Evolutionary conservation across 768 basidiomycete genomes (phyloP).

Genomic region (Mycena crocata): DNA sequence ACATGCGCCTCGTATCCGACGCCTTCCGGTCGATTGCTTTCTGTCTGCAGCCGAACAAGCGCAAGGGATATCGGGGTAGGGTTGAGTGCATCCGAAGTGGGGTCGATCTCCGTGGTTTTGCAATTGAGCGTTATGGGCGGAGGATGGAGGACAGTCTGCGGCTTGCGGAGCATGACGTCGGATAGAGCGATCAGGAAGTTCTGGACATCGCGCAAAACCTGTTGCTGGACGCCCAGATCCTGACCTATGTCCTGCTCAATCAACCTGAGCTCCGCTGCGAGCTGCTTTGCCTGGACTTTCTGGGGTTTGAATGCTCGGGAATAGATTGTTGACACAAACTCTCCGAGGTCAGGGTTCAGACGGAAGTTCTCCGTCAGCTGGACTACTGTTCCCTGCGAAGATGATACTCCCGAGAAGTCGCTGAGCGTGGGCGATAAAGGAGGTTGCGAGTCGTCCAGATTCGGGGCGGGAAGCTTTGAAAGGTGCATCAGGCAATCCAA

Average conservation of each 20-base stretch:
- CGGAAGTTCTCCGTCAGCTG: constrained; percentile 66
- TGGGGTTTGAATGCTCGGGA: constrained; percentile 59
- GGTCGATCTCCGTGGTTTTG: constrained; percentile 24
- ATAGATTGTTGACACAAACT: constrained; percentile 66
- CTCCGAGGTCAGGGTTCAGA: constrained; percentile 64
- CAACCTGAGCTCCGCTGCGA: constrained; percentile 48
- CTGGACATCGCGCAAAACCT: constrained; percentile 43
- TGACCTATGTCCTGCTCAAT: constrained; percentile 37
- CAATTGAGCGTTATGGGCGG: constrained; percentile 35
- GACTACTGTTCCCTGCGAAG: constrained; percentile 54
- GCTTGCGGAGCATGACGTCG: constrained; percentile 56
- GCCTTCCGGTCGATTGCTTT: constrained; percentile 43
- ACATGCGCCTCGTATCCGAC: constrained; percentile 61
- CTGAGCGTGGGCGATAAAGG: constrained; percentile 28
- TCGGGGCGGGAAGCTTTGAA: constrained; percentile 29
- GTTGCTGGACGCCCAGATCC: constrained; percentile 37
- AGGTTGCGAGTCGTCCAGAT: constrained; percentile 15
- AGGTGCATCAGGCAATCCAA: constrained; percentile 58
- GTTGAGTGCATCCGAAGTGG: constrained; percentile 30
- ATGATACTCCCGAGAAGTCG: constrained; percentile 32
- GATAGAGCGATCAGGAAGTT: constrained; percentile 56
- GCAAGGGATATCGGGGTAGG: constrained; percentile 57
- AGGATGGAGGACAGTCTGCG: constrained; percentile 48
- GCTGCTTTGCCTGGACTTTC: constrained; percentile 55
- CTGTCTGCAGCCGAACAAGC: constrained; percentile 53